Evolutionary conservation across 1,139 yeast genomes (phyloP), one percentile per base, ranked within the genome.

Genomic region (Kurtzmaniella natalensis): DNA sequence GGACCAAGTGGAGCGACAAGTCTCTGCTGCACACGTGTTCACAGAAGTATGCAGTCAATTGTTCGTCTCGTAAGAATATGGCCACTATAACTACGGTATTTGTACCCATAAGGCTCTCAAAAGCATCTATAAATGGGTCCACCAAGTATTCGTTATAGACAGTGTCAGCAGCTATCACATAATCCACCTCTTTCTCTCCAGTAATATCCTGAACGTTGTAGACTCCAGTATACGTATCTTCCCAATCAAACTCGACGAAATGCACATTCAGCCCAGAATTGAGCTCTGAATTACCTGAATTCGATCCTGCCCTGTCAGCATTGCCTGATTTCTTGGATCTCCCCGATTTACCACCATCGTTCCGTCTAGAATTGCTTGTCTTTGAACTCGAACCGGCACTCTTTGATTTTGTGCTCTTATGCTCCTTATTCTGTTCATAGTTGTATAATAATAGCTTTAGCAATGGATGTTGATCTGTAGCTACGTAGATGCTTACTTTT

Each of bases 191-290:
- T 0, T 76, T 72, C 3, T 36, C 26, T 1, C 30, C 34, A 3
- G 33, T 28, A 5, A 39, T 14, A 5, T 48, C 41, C 4, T 42
- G 25, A 24, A 59, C 50, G 22, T 56, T 52, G 22, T 39, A 33
- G 14, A 49, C 11, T 0, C 72, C 76, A 7, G 42, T 45, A 0
- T 64, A 71, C 0, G 63, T 49, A 13, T 59, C 43, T 43, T 81
- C 89, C 92, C 92, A 82, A 50, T 82, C 89, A 41, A 64, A 74
- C 40, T 74, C 82, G 5, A 66, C 48, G 2, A 70, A 70, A 21
- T 70, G 71, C 5, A 78, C 53, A 5, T 34, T 30, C 7, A 44
- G 26, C 18, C 14, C 27, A 6, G 11, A 31, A 25, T n/a, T 10
- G 16, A 13, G 8, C 7, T n/a, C 18, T n/a, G n/a, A n/a, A n/a